Evolutionary conservation across 2,329 filamentous ascomycete species (phyloP).

Genomic region (Sclerotinia sclerotiorum): DNA sequence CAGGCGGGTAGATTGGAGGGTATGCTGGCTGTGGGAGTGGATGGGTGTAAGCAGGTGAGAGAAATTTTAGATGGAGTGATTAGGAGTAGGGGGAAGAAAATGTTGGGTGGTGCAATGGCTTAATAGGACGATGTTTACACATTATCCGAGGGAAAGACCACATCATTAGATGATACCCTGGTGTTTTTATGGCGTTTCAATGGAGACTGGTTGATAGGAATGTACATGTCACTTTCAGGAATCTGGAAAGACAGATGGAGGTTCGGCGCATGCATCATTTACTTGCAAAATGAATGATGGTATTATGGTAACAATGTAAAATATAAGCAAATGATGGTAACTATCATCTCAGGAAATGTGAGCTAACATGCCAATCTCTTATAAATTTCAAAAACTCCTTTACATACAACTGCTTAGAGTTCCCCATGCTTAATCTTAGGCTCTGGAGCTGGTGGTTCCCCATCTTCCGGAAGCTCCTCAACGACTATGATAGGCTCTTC

Average conservation of each 20-base stretch:
- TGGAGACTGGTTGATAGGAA: conserved; percentile 2
- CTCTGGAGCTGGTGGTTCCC: conserved; percentile 16
- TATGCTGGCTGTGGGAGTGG: conserved; percentile 88
- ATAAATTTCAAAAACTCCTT: not conserved
- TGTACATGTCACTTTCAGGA: not conserved
- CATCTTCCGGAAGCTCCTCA: conserved; percentile 16
- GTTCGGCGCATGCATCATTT: not conserved
- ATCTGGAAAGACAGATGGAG: not conserved
- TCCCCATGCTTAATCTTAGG: conserved; percentile 25
- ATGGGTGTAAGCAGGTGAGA: conserved; percentile 85
- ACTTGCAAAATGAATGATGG: conserved; percentile 1
- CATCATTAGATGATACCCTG: conserved; percentile 27
- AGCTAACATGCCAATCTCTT: not conserved
- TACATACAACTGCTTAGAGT: conserved; percentile 12
- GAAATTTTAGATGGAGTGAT: conserved; percentile 80
- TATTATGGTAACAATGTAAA: conserved; percentile 4
- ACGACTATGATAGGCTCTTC: conserved; percentile 20
- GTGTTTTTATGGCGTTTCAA: conserved; percentile 23
- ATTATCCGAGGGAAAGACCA: conserved; percentile 6
- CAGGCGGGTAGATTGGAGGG: conserved; percentile 79
- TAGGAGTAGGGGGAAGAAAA: conserved; percentile 64
- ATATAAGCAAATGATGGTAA: not conserved
- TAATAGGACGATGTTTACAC: not conserved
- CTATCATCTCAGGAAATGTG: not conserved
- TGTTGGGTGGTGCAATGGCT: conserved; percentile 51